Evolutionary conservation across 208 protist genomes (phyloP).

Genomic region (Acanthamoeba polyphaga): DNA sequence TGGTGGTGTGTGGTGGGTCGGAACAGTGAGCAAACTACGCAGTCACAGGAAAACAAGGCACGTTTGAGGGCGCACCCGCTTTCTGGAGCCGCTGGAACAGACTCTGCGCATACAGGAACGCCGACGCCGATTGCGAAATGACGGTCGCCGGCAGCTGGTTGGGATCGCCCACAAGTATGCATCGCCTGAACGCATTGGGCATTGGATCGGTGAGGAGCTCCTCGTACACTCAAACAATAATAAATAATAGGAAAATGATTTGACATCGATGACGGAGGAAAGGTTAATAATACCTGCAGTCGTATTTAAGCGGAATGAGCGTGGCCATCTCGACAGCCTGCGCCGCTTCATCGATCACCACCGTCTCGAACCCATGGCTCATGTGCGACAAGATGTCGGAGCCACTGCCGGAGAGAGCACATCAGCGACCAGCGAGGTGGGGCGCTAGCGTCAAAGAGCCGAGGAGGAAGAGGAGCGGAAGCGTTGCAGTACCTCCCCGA

Average conservation of each 20-base stretch:
- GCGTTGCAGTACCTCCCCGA: conserved; percentile 26
- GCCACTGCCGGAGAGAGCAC: conserved; percentile 41
- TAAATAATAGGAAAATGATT: too few species aligned
- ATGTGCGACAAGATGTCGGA: conserved; percentile 78
- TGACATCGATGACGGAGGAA: too few species aligned
- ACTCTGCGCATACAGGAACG: conserved; percentile 78
- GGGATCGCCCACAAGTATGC: conserved; percentile 91
- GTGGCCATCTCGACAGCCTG: conserved; percentile 87
- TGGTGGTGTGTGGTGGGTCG: too few species aligned
- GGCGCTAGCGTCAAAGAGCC: not conserved
- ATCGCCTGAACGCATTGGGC: conserved; percentile 62
- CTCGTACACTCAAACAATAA: too few species aligned
- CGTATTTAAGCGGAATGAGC: conserved; percentile 88
- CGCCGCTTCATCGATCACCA: conserved; percentile 91
- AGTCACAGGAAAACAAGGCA: too few species aligned
- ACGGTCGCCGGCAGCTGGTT: conserved; percentile 87
- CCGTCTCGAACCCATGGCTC: conserved; percentile 85
- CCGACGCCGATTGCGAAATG: conserved; percentile 75
- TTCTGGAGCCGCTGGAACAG: conserved; percentile 78
- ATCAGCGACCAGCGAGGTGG: not conserved
- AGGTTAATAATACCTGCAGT: conserved; percentile 17
- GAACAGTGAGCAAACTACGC: too few species aligned
- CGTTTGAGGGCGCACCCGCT: not conserved
- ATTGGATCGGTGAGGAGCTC: not conserved
- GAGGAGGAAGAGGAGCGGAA: not conserved